Conservation (phyloP, 345 rosid genomes). For the Lagerstroemia speciosa region DNA sequence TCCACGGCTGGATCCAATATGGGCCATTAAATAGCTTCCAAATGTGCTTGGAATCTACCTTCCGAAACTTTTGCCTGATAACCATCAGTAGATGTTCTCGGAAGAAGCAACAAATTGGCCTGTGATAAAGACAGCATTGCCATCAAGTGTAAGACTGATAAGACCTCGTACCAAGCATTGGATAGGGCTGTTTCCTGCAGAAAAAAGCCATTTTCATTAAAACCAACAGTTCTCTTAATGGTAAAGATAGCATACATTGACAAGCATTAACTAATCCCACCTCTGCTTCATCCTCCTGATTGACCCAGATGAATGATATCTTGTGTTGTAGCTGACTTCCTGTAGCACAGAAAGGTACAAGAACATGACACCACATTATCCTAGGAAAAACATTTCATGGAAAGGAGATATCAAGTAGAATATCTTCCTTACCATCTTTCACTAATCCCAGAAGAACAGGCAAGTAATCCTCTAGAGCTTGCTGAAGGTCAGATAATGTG, state of each 20-base stretch:
- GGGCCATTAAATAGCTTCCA: background rate
- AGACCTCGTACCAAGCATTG: conserved; percentile 92
- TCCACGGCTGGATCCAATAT: too few relatives aligned
- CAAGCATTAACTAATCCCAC: conserved; percentile 20
- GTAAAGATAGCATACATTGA: background rate
- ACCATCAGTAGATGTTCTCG: conserved; percentile 73
- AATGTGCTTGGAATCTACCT: conserved; percentile 33
- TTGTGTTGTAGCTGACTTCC: conserved; percentile 71
- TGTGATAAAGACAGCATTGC: conserved; percentile 83
- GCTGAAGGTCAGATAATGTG: conserved; percentile 86
- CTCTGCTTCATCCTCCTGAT: conserved; percentile 95
- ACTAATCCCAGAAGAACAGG: conserved; percentile 85
- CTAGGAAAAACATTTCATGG: background rate
- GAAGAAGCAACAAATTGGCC: conserved; percentile 87
- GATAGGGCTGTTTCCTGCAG: conserved; percentile 82
- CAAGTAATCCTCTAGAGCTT: conserved; percentile 94
- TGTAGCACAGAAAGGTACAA: conserved; percentile 15
- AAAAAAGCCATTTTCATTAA: conserved; percentile 5
- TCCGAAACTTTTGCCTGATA: conserved; percentile 83
- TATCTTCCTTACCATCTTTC: conserved; percentile 56
- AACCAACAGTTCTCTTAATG: background rate
- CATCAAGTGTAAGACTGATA: conserved; percentile 96
- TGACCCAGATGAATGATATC: conserved; percentile 80
- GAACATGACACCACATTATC: background rate
- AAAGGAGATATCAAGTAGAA: conserved; percentile 5